Conservation (phyloP, 352 stramenopile species). For the Phytophthora palmivora region DNA sequence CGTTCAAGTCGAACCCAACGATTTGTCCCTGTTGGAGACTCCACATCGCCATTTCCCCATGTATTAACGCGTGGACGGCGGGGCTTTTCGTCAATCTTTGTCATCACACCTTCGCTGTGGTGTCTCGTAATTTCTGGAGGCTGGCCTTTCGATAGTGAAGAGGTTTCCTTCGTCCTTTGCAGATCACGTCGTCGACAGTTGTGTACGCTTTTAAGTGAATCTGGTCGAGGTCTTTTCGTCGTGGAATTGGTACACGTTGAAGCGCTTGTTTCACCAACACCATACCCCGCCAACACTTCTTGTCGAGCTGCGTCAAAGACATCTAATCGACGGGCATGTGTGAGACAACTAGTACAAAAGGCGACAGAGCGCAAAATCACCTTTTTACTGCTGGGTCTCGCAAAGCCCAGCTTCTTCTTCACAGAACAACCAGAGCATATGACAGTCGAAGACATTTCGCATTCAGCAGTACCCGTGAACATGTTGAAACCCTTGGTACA, state of each 20-base stretch:
- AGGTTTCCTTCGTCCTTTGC: conserved; percentile 1
- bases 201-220: conserved; percentile 12
- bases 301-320: conserved; percentile 35
- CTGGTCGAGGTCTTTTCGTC: conserved; percentile 2
- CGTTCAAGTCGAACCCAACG: conserved; percentile 26
- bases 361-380: conserved; percentile 26
- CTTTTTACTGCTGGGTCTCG: conserved; percentile 26
- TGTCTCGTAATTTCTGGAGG: conserved; percentile 4
- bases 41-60: conserved; percentile 21
- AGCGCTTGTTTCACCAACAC: conserved; percentile 6
- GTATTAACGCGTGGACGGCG: conserved; percentile 24
- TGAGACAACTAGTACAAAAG: conserved; percentile 43
- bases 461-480: conserved; percentile 32
- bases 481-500: conserved; percentile 38
- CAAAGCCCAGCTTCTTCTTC: conserved; percentile 43
- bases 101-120: conserved; percentile 18
- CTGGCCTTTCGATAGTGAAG: conserved; percentile 12
- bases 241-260: conserved; percentile 19
- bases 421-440: conserved; percentile 38
- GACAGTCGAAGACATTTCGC: conserved; percentile 35
- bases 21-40: conserved; percentile 10
- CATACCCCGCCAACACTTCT: conserved; percentile 27
- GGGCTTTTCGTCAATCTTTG: conserved; percentile 2
- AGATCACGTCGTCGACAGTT: conserved; percentile 32
- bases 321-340: conserved; percentile 28